Evolutionary conservation across 148 eudicot genomes (phyloP).

Genomic region (Nyssa sinensis): DNA sequence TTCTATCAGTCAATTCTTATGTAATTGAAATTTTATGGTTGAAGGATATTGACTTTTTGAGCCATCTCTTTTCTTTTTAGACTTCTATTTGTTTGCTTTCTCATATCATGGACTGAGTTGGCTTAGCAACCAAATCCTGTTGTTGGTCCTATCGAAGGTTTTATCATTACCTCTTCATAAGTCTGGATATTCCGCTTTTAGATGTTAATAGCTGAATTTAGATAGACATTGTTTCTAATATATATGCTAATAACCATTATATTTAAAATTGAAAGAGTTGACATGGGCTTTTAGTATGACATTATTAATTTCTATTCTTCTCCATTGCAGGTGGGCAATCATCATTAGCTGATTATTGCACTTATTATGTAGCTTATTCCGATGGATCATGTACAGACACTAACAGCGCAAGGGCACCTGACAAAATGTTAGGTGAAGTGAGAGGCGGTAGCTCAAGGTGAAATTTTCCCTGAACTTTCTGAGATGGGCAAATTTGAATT

Average conservation of each 20-base stretch:
- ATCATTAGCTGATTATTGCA: constrained; percentile 96
- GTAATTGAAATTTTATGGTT: too few relatives aligned
- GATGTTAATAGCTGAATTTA: background rate
- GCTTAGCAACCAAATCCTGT: background rate
- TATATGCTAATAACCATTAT: background rate
- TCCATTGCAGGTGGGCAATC: constrained; percentile 88
- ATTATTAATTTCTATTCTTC: constrained; percentile 11
- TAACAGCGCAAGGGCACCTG: constrained; percentile 92
- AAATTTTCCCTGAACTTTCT: constrained; percentile 5
- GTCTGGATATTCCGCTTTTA: background rate
- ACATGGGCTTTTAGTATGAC: background rate
- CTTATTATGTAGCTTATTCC: constrained; percentile 95
- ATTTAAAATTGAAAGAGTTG: background rate
- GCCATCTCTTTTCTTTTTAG: background rate
- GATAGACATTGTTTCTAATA: background rate
- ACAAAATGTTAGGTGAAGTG: constrained; percentile 94
- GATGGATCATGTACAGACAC: constrained; percentile 96
- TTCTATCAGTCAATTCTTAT: too few relatives aligned
- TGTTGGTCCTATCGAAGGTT: background rate
- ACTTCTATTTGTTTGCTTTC: background rate
- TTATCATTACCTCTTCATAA: background rate
- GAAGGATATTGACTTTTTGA: background rate
- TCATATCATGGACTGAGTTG: background rate
- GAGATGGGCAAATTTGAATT: constrained; percentile 1
- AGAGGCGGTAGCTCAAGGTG: constrained; percentile 92